phyloP scores from a whole-genome alignment of 2,329 filamentous ascomycete genomes.

The Beauveria asiatica region DNA sequence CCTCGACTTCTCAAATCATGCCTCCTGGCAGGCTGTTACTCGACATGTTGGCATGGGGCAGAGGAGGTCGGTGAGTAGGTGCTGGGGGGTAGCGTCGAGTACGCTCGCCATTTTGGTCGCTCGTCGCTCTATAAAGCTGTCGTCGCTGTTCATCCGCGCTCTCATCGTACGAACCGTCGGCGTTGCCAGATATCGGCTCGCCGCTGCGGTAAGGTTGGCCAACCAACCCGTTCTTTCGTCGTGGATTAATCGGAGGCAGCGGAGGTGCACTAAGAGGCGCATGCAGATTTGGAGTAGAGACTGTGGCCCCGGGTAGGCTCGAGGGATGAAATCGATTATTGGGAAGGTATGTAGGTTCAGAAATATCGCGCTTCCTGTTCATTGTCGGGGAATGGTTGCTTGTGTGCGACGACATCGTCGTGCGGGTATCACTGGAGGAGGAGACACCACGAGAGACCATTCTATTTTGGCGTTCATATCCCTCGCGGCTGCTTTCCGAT shows the following conservation, averaged over 20 bases:
- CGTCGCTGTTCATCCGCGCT: conserved; percentile 25
- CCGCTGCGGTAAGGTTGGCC: conserved; percentile 27
- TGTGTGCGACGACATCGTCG: not conserved
- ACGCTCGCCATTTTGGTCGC: conserved; percentile 29
- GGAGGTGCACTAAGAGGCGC: conserved; percentile 34
- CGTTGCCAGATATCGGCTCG: conserved; percentile 21
- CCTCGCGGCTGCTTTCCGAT: conserved; percentile 44
- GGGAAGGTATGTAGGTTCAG: conserved; percentile 38
- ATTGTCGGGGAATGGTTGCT: conserved; percentile 30
- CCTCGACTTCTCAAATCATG: conserved; percentile 31
- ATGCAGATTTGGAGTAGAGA: conserved; percentile 31
- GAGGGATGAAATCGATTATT: conserved; percentile 26
- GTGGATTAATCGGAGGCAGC: conserved; percentile 51
- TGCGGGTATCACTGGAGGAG: conserved; percentile 25
- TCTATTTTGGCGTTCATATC: conserved; percentile 27
- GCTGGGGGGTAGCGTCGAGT: conserved; percentile 20
- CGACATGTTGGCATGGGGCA: conserved; percentile 21
- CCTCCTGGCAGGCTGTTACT: conserved; percentile 31
- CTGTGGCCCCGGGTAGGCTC: conserved; percentile 24
- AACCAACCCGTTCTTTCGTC: conserved; percentile 38
- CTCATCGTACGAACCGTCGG: conserved; percentile 20
- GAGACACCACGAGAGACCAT: not conserved
- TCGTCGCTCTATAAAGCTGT: conserved; percentile 34
- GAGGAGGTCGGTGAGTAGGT: conserved; percentile 19
- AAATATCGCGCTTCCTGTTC: conserved; percentile 37